Evolutionary conservation across 2,329 filamentous ascomycete genomes (phyloP), one percentile per base, ranked within the genome.

Genomic region (Fusarium papillatum): DNA sequence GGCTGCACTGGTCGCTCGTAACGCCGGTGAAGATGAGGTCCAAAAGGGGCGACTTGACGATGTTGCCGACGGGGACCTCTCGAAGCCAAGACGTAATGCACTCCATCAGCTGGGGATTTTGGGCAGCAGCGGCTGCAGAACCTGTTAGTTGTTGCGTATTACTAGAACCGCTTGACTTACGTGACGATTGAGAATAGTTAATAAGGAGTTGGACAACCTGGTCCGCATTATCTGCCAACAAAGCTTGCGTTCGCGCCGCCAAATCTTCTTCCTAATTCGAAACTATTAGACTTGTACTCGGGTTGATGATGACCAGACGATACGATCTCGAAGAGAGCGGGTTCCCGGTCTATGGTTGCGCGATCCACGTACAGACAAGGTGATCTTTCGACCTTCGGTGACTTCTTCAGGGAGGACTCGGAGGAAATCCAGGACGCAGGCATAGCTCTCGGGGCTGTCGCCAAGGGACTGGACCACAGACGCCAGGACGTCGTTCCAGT

Each of bases 381-480:
- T 98, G 90, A 99, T 98, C 89, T 98, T 99, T 87, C 97, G 95
- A 87, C 97, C 97, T 90, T 99, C 96, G 80, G 95, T 98, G 82
- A 99, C 97, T 90, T 99, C 97, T 89, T 99, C 97, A 68, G 97
- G 97, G 77, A 99, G 92, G 81, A 99, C 96, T 85, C 95, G 95
- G 77, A 99, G 90, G 85, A 99, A 99, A 85, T 99, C 97, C 82
- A 99, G 89, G 81, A 98, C 94, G 84, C 94, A 97, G 76, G 95
- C 92, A 80, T 97, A 92, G 83, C 94, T 95, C 81, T 93, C 92
- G 72, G 93, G 91, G 81, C 94, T 93, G 83, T 90, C 91, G 77
- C 94, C 93, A 68, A 98, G 90, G 53, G 94, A 91, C 68, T 92
- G 90, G 66, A 98, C 94, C 61, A 98, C 94, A 64, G 93, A 93